Conservation (phyloP, 1,139 yeast species). For the Magnusiomyces paraingens region DNA sequence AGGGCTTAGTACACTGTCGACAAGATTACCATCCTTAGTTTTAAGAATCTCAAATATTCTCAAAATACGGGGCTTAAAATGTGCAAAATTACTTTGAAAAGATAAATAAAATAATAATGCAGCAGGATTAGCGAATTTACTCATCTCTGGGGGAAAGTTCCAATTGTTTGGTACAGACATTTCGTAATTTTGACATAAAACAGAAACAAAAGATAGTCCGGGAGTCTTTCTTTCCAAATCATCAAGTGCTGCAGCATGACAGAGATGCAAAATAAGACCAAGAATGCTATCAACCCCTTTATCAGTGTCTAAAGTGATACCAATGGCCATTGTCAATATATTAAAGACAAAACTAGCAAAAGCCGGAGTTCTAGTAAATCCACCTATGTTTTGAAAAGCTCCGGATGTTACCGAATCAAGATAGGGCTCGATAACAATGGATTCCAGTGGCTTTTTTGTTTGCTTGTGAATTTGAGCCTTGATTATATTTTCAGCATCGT, state of each 20-base stretch:
- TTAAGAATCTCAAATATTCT: constrained; percentile 17
- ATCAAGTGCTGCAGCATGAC: constrained; percentile 50
- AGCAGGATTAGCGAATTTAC: constrained; percentile 1
- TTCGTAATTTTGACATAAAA: constrained; percentile 12
- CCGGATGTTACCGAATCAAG: constrained; percentile 29
- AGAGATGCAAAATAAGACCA: constrained; percentile 56
- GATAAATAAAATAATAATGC: constrained; percentile 6
- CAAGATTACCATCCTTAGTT: constrained; percentile 11
- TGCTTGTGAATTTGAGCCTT: constrained; percentile 39
- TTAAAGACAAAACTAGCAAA: constrained; percentile 30
- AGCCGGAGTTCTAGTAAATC: constrained; percentile 32
- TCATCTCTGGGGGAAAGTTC: not conserved
- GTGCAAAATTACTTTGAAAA: constrained; percentile 5
- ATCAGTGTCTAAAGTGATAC: constrained; percentile 13
- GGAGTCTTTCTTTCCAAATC: constrained; percentile 22
- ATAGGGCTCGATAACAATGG: constrained; percentile 34
- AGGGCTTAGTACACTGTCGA: constrained; percentile 5
- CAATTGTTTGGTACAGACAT: constrained; percentile 6
- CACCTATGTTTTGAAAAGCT: constrained; percentile 31
- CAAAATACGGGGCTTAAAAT: constrained; percentile 14
- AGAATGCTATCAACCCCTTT: constrained; percentile 41
- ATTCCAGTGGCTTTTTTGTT: constrained; percentile 24
- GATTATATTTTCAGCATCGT: constrained; percentile 57
- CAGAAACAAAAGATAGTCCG: constrained; percentile 7
- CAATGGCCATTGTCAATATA: constrained; percentile 19